These are phyloP conservation scores for Micractinium sp. DNA, from an alignment of 139 green algal genomes.

Conservation along the genomic window DNA sequence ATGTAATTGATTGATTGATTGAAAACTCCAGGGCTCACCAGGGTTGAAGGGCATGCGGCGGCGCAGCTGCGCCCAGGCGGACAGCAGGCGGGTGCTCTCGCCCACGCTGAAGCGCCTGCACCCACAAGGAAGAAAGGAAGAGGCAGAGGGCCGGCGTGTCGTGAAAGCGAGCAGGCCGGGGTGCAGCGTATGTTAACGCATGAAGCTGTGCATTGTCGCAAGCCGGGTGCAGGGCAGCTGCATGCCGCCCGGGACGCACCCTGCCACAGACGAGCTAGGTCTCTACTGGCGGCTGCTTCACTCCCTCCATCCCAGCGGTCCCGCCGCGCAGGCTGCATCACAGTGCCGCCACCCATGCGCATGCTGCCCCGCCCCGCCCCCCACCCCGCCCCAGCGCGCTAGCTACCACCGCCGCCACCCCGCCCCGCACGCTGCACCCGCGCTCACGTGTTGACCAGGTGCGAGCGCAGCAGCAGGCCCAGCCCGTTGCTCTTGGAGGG, in stretches of 20 bases:
- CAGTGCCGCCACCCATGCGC: no score
- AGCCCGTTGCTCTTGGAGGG: constrained; percentile 24
- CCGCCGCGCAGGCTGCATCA: no score
- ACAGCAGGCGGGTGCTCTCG: constrained; percentile 14
- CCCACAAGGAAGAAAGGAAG: no score
- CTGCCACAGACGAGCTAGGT: no score
- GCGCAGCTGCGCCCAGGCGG: constrained; percentile 21
- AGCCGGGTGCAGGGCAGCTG: no score
- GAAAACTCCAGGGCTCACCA: not conserved
- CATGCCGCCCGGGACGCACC: no score
- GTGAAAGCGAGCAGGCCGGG: not conserved
- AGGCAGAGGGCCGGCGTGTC: not conserved
- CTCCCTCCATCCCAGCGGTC: no score
- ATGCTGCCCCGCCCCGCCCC: no score
- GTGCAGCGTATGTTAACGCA: no score
- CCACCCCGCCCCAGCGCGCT: not conserved
- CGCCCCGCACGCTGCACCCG: not conserved
- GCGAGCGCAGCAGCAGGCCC: constrained; percentile 23
- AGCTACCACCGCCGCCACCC: not conserved
- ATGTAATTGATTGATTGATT: no score
- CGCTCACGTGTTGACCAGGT: constrained; percentile 6
- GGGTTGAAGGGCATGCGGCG: constrained; percentile 35
- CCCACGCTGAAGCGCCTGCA: constrained; percentile 1
- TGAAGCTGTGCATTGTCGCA: no score
- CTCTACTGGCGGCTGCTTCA: no score